phyloP scores from a whole-genome alignment of 1,139 yeast genomes.

The Pichia sp. region DNA sequence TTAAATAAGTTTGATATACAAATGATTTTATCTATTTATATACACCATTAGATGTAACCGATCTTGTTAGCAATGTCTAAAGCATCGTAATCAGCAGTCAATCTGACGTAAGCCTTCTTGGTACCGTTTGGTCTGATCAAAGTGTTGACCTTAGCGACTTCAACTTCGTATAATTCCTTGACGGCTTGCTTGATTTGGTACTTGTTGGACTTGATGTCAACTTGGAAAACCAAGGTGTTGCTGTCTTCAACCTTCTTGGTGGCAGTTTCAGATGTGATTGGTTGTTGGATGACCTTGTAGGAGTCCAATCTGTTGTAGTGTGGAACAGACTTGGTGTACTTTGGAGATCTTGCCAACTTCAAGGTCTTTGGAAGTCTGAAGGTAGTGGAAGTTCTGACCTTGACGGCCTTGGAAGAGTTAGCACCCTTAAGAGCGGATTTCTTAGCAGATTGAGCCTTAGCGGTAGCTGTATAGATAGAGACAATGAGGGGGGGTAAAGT shows the following conservation, averaged over 20 bases:
- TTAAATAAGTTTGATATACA: constrained; percentile 1
- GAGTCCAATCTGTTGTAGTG: constrained; percentile 97
- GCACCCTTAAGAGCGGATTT: constrained; percentile 99
- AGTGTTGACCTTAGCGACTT: constrained; percentile 90
- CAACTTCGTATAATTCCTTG: constrained; percentile 97
- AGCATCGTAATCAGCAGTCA: constrained; percentile 99
- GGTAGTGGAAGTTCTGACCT: constrained; percentile 92
- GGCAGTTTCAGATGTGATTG: constrained; percentile 98
- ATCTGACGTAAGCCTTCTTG: constrained; percentile 99
- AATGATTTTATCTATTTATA: neutral
- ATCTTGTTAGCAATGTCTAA: constrained; percentile 99
- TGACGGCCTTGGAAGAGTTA: constrained; percentile 82
- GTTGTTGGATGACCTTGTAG: constrained; percentile 90
- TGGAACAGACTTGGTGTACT: constrained; percentile 95
- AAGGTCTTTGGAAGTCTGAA: constrained; percentile 98
- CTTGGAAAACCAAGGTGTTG: constrained; percentile 98
- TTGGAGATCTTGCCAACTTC: constrained; percentile 89
- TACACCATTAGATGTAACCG: constrained; percentile 73
- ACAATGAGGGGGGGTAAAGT: neutral
- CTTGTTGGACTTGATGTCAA: constrained; percentile 95
- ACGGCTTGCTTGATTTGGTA: constrained; percentile 97
- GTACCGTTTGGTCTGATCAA: constrained; percentile 98
- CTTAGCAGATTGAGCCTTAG: constrained; percentile 95
- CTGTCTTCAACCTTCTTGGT: constrained; percentile 99
- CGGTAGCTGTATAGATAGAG: constrained; percentile 12